phyloP scores from a whole-genome alignment of 805 yeast species.

The Hanseniaspora guilliermondii region DNA sequence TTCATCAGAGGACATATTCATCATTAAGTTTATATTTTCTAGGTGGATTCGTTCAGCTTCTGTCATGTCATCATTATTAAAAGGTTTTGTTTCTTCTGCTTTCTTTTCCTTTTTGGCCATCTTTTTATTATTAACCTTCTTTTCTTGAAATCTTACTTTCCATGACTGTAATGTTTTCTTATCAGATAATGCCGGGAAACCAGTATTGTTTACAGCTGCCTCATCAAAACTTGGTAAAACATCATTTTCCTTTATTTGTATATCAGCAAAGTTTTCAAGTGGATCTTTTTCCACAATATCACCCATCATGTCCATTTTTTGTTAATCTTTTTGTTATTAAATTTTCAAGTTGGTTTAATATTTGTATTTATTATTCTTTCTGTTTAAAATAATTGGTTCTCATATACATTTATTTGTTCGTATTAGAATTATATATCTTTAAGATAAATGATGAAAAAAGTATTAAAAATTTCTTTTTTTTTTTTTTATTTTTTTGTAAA shows the following conservation, averaged over 20 bases:
- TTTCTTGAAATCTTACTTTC: slow-evolving; percentile 33
- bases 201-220: slow-evolving; percentile 15
- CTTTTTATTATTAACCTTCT: slow-evolving; percentile 20
- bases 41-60: slow-evolving; percentile 66
- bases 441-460: neutral
- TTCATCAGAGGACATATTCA: slow-evolving; percentile 54
- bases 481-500: neutral
- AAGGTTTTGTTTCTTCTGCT: slow-evolving; percentile 18
- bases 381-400: no score
- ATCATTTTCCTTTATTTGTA: neutral
- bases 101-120: neutral
- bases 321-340: no score
- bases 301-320: slow-evolving; percentile 51
- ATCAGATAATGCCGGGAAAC: slow-evolving; percentile 27
- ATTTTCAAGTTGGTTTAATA: neutral
- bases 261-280: slow-evolving; percentile 21
- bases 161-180: slow-evolving; percentile 38
- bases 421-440: no score
- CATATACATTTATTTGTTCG: no score
- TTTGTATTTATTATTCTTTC: no score
- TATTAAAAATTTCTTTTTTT: neutral
- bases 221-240: neutral
- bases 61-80: slow-evolving; percentile 26
- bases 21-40: slow-evolving; percentile 55
- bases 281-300: slow-evolving; percentile 58